Percentiles rank a stretch among this genome's conserved stretches.
These are phyloP conservation scores for Rosellinia necatrix DNA, from an alignment of 2,329 filamentous ascomycete species.

Conservation along the genomic window DNA sequence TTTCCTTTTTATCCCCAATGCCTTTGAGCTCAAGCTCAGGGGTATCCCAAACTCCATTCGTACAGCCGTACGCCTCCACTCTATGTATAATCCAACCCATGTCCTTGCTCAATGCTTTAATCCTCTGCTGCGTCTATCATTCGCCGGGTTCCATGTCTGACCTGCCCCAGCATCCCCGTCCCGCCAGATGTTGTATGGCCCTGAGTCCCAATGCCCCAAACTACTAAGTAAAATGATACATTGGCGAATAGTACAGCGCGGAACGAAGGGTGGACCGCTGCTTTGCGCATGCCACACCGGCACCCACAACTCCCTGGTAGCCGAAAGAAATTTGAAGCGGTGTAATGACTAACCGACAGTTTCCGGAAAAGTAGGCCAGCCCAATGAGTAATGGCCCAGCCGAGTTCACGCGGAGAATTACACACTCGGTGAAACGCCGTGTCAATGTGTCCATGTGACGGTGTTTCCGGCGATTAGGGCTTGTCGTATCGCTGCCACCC, in stretches of 20 bases:
- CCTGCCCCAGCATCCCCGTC: constrained; percentile 23
- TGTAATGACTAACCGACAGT: constrained; percentile 23
- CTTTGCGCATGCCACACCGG: constrained; percentile 22
- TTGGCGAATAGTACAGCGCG: constrained; percentile 19
- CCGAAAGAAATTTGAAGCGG: constrained; percentile 22
- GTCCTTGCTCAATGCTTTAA: constrained; percentile 30
- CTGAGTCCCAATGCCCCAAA: constrained; percentile 20
- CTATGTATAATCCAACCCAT: constrained; percentile 31
- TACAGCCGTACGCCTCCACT: constrained; percentile 38
- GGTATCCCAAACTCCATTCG: constrained; percentile 39
- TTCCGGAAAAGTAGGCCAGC: constrained; percentile 25
- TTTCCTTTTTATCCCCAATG: constrained; percentile 31
- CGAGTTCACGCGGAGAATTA: constrained; percentile 33
- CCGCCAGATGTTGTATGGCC: constrained; percentile 22
- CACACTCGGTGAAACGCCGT: constrained; percentile 33
- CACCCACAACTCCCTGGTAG: constrained; percentile 28
- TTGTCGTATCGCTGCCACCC: constrained; percentile 13
- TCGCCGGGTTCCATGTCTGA: constrained; percentile 27
- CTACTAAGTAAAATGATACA: constrained; percentile 23
- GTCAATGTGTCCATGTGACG: constrained; percentile 33
- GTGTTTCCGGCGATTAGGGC: constrained; percentile 31
- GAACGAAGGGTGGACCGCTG: constrained; percentile 22
- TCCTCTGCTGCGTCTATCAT: constrained; percentile 26
- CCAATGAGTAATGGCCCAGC: constrained; percentile 28
- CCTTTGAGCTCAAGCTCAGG: constrained; percentile 31